These are phyloP conservation scores for Solanum pimpinellifolium DNA, from an alignment of 257 asterid species.

Conservation along the genomic window DNA sequence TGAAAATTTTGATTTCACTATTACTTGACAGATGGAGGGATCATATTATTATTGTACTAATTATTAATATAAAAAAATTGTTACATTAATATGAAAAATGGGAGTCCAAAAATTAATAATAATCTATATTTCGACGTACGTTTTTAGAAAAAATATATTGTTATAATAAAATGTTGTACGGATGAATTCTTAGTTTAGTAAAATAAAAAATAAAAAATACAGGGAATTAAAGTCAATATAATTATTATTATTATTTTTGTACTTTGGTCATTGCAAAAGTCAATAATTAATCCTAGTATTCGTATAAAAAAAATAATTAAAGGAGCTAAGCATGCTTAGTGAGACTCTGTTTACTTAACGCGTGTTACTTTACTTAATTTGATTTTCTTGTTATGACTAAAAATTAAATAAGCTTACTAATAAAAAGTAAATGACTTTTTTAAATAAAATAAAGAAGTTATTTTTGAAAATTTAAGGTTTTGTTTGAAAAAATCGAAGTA, in stretches of 20 bases:
- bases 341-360: neutral
- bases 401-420: neutral
- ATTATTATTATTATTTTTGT: neutral
- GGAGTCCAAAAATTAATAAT: neutral
- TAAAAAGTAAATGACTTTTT: neutral
- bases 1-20: fast-evolving
- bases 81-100: neutral
- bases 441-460: neutral
- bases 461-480: neutral
- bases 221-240: neutral
- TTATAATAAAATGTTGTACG: neutral
- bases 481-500: no score
- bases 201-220: neutral
- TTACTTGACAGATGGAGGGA: no score
- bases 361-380: neutral
- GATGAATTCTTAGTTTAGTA: neutral
- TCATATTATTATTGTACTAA: no score
- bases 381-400: neutral
- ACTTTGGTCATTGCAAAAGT: neutral
- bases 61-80: neutral
- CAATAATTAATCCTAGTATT: neutral
- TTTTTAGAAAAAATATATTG: neutral
- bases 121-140: neutral
- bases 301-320: neutral
- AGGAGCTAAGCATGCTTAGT: neutral